Conservation (phyloP, 2,329 filamentous ascomycete genomes). For the Nectriaceae sp. region DNA sequence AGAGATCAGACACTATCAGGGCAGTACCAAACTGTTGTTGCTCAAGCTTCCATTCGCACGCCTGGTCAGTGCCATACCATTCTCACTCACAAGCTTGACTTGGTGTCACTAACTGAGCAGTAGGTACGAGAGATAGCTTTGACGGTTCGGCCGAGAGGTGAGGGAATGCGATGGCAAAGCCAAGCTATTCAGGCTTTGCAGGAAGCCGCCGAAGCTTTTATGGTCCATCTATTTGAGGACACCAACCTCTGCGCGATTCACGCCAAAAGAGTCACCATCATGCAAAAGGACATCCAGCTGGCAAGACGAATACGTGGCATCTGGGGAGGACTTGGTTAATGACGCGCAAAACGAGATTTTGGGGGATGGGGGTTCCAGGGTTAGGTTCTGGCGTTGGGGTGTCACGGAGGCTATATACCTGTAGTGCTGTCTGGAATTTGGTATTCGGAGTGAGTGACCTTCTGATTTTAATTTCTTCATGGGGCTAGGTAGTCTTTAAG, state of each 20-base stretch:
- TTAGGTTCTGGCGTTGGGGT: slow-evolving; percentile 16
- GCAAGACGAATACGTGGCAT: slow-evolving; percentile 77
- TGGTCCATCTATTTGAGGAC: slow-evolving; percentile 89
- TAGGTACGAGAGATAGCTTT: slow-evolving; percentile 69
- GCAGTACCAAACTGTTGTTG: slow-evolving; percentile 83
- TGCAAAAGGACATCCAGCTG: slow-evolving; percentile 97
- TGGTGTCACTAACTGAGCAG: slow-evolving; percentile 12
- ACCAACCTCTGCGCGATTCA: slow-evolving; percentile 92
- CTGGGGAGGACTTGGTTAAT: slow-evolving; percentile 67
- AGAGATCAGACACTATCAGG: slow-evolving; percentile 91
- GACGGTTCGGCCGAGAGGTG: slow-evolving; percentile 59
- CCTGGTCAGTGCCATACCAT: slow-evolving; percentile 52
- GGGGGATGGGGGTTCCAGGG: slow-evolving; percentile 1
- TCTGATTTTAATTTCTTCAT: too few species aligned
- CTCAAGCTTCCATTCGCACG: slow-evolving; percentile 79
- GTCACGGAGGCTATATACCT: slow-evolving; percentile 26
- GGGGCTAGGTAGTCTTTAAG: too few species aligned
- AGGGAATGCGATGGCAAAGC: slow-evolving; percentile 90
- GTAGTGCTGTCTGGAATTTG: too few species aligned
- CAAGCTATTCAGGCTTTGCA: slow-evolving; percentile 92
- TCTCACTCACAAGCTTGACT: not conserved
- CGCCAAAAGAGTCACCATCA: slow-evolving; percentile 94
- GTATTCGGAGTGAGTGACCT: too few species aligned
- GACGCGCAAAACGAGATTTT: slow-evolving; percentile 8
- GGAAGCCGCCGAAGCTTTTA: slow-evolving; percentile 93